Percentiles rank a stretch among this genome's conserved stretches.
phyloP scores from a whole-genome alignment of 75 land plant species.

The Sequoia sempervirens region DNA sequence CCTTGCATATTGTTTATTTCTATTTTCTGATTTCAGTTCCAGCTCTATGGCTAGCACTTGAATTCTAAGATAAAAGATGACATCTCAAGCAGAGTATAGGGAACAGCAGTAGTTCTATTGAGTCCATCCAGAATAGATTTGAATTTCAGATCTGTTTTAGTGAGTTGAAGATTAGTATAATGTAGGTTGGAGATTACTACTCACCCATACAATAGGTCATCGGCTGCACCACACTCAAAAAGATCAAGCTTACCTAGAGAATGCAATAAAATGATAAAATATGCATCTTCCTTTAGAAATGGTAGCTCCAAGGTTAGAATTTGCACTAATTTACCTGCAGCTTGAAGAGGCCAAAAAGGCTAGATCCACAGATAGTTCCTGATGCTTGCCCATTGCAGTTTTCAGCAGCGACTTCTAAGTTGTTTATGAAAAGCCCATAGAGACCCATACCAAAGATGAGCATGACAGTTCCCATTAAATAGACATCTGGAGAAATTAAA shows the following conservation, averaged over 20 bases:
- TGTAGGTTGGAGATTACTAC: background rate
- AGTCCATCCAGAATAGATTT: background rate
- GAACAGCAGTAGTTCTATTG: background rate
- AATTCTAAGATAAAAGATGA: background rate
- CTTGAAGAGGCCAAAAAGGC: conserved; percentile 67
- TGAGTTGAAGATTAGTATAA: background rate
- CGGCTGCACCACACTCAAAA: background rate
- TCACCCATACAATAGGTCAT: background rate
- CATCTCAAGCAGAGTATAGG: background rate
- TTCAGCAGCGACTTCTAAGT: conserved; percentile 28
- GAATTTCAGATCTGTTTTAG: background rate
- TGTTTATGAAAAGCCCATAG: conserved; percentile 85
- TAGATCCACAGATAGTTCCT: conserved; percentile 32
- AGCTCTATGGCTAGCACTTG: background rate
- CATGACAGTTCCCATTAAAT: conserved; percentile 90
- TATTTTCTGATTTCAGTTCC: too few species aligned
- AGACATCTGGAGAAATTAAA: conserved; percentile 50
- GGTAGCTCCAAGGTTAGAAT: background rate
- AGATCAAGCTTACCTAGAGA: background rate
- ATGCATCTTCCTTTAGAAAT: background rate
- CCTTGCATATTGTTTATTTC: too few species aligned
- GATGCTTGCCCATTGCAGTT: conserved; percentile 11
- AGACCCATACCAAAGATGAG: conserved; percentile 95
- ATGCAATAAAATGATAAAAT: background rate
- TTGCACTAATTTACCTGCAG: conserved; percentile 36